Base-by-base conservation (phyloP, 2,329 filamentous ascomycete species). In the Pestalotiopsis sp. region DNA sequence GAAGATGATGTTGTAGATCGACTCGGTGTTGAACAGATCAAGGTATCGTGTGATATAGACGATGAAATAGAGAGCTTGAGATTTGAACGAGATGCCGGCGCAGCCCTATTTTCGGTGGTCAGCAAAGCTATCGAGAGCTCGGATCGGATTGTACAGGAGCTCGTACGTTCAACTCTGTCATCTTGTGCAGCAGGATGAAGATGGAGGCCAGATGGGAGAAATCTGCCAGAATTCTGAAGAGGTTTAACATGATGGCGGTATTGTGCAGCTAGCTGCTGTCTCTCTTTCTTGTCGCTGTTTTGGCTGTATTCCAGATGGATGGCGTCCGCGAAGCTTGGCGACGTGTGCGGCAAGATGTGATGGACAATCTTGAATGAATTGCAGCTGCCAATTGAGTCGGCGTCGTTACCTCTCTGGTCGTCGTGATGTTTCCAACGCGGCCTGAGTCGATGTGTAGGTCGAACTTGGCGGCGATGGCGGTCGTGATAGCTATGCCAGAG, bases 61-160 rank as follows among this genome's bases (percentile, higher is more conserved):
- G 59, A 97, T 84, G 74, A 98, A 86, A 83, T 99, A 99, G 68
- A 99, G 88, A 64, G 91, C 93, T 87, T 99, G 96, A 71, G 95
- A 98, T 82, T 99, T 99, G 88, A 99, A 98, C 17, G 96, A 99
- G 82, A 99, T 95, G 75, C 96, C 96, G 57, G 95, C 92, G 80
- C 95, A 97, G 86, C 95, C 98, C 95, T 98, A 79, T n/a, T 67
- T 75, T 63, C 74, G 60, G 36, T 52, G 41, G 65, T 6, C 27
- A 57, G 39, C 62, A n/a, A 38, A 13, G 56, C 27, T 52, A 39
- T 36, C 4, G n/a, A 27, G 12, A 56, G 23, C 60, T 31, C 20
- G 17, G 25, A 59, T 31, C 7, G 58, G n/a, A 62, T 1, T 36
- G 59, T 14, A 12, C 59, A 36, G 13, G 9, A 62, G 59, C 27